phyloP scores from a whole-genome alignment of 306 rosid genomes.

The Ammopiptanthus mongolicus region DNA sequence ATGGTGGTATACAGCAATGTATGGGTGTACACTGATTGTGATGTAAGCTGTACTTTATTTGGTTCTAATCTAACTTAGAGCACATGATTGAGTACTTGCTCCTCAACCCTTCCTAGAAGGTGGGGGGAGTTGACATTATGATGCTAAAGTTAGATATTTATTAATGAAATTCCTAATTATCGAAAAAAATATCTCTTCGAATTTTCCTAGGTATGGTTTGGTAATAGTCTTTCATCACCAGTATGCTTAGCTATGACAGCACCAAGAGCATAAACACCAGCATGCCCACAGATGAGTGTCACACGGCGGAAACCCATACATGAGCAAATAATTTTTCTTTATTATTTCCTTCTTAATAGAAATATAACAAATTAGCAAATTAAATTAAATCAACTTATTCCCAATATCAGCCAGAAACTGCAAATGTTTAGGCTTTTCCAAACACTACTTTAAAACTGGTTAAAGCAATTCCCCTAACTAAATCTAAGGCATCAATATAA shows the following conservation, averaged over 20 bases:
- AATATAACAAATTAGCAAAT: no score
- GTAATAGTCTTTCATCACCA: constrained; percentile 55
- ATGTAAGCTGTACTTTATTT: no score
- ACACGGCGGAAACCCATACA: constrained; percentile 47
- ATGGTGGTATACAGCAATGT: no score
- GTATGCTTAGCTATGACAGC: constrained; percentile 68
- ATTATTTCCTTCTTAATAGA: no score
- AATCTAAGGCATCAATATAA: background rate
- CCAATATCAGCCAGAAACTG: background rate
- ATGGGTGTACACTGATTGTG: no score
- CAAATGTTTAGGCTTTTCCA: background rate
- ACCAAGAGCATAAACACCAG: constrained; percentile 79
- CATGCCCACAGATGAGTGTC: constrained; percentile 72
- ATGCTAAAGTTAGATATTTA: no score
- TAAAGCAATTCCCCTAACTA: background rate
- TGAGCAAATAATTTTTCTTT: background rate
- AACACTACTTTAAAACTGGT: background rate
- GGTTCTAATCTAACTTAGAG: no score
- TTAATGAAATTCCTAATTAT: no score
- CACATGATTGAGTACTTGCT: no score
- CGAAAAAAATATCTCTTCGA: constrained; percentile 48
- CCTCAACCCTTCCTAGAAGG: no score
- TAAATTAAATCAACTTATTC: background rate
- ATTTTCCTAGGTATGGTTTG: constrained; percentile 43
- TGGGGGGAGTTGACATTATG: no score